phyloP scores from a whole-genome alignment of 495 filamentous ascomycete genomes.

The Margaritispora aquatica region DNA sequence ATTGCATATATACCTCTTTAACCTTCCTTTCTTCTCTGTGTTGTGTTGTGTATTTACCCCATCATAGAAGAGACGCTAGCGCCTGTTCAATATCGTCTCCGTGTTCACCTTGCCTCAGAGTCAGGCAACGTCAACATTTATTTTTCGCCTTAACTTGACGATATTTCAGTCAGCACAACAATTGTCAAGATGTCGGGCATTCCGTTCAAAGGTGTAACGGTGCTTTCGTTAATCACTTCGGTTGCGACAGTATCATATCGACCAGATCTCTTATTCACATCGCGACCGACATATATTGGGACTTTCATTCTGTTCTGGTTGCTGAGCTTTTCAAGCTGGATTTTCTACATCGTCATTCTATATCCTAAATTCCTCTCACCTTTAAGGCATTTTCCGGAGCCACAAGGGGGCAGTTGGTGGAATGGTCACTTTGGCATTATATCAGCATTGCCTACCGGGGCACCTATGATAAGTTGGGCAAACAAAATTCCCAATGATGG shows the following conservation, averaged over 20 bases:
- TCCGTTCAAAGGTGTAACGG: slow-evolving; percentile 15
- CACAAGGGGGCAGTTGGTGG: slow-evolving; percentile 37
- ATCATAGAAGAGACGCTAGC: too few relatives aligned
- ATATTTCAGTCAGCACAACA: neutral
- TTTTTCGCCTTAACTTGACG: neutral
- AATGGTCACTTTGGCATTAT: slow-evolving; percentile 52
- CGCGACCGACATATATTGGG: slow-evolving; percentile 17
- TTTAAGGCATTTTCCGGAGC: slow-evolving; percentile 54
- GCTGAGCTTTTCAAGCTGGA: slow-evolving; percentile 22
- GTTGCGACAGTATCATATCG: slow-evolving; percentile 8
- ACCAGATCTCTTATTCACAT: slow-evolving; percentile 16
- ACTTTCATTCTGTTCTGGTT: slow-evolving; percentile 20
- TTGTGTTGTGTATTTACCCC: neutral
- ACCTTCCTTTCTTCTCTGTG: neutral
- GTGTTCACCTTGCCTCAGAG: too few relatives aligned
- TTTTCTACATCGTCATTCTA: slow-evolving; percentile 48
- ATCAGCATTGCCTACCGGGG: slow-evolving; percentile 50
- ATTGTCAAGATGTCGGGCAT: slow-evolving; percentile 6
- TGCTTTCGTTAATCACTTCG: slow-evolving; percentile 10
- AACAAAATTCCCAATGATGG: slow-evolving; percentile 78
- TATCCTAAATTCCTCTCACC: slow-evolving; percentile 75
- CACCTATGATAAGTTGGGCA: slow-evolving; percentile 54
- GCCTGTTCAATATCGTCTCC: too few relatives aligned
- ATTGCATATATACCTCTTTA: neutral
- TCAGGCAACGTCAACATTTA: too few relatives aligned